A percentile compares a stretch with the other conserved stretches of the same genome.
Evolutionary conservation across 768 basidiomycete genomes (phyloP).

Genomic region (Termitomyces sp.): DNA sequence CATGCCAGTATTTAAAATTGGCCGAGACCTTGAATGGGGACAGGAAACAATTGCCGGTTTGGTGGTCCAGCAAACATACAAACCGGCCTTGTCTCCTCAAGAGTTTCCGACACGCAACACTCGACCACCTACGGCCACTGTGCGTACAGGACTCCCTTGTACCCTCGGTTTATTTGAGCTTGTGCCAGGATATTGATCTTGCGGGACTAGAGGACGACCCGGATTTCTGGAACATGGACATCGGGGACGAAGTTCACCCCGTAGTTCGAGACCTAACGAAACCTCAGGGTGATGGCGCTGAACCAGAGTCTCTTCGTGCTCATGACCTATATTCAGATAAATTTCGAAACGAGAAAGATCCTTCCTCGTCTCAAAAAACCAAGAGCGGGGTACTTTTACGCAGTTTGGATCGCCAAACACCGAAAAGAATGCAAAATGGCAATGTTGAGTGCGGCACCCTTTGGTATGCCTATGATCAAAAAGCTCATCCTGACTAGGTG

Average conservation of each 20-base stretch:
- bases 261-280: conserved; percentile 31
- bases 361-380: not conserved
- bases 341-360: not conserved
- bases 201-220: conserved; percentile 63
- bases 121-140: conserved; percentile 57
- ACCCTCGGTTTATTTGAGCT: not conserved
- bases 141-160: conserved; percentile 21
- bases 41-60: conserved; percentile 78
- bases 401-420: conserved; percentile 6
- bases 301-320: not conserved
- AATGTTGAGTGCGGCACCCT: conserved; percentile 49
- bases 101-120: conserved; percentile 70
- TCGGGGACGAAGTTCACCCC: conserved; percentile 24
- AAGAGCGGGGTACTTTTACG: not conserved
- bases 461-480: not conserved
- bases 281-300: conserved; percentile 12
- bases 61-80: conserved; percentile 44
- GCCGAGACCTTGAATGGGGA: conserved; percentile 1
- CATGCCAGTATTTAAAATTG: not conserved
- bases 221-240: conserved; percentile 59
- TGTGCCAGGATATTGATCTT: conserved; percentile 54
- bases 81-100: conserved; percentile 44
- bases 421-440: conserved; percentile 51
- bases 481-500: conserved; percentile 41
- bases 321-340: not conserved